A percentile compares a stretch with the other conserved stretches of the same genome.
These are phyloP conservation scores for Psidium guajava DNA, from an alignment of 345 rosid genomes.

Conservation along the genomic window DNA sequence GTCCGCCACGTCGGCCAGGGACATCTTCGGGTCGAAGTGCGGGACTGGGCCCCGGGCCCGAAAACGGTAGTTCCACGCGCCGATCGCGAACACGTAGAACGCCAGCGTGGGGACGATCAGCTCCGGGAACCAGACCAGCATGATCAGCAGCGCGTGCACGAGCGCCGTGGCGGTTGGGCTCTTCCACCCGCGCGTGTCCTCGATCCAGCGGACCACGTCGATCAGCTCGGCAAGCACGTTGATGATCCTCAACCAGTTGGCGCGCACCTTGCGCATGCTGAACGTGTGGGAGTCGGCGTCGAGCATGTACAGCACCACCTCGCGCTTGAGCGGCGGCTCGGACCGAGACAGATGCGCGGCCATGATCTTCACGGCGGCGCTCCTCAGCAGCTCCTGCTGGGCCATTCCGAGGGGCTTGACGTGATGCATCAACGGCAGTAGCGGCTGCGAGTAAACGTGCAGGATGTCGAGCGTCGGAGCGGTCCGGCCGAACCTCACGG, in stretches of 20 bases:
- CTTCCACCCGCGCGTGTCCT: constrained; percentile 69
- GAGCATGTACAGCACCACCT: constrained; percentile 63
- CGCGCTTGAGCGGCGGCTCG: constrained; percentile 61
- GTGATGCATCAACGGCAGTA: constrained; percentile 74
- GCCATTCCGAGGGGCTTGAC: constrained; percentile 49
- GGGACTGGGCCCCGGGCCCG: constrained; percentile 40
- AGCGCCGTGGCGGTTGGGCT: constrained; percentile 64
- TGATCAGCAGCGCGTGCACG: constrained; percentile 60
- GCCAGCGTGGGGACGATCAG: constrained; percentile 60
- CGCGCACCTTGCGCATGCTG: constrained; percentile 77
- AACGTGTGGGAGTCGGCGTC: constrained; percentile 57
- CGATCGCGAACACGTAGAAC: constrained; percentile 64
- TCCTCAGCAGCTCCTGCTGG: constrained; percentile 47
- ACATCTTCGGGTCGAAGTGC: constrained; percentile 66
- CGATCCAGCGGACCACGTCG: constrained; percentile 66
- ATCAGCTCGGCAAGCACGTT: constrained; percentile 44
- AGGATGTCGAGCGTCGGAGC: constrained; percentile 63
- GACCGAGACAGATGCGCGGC: constrained; percentile 60
- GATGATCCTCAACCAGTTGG: constrained; percentile 68
- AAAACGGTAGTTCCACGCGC: constrained; percentile 69
- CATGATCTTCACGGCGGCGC: constrained; percentile 36
- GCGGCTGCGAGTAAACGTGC: constrained; percentile 73
- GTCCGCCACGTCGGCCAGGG: constrained; percentile 43
- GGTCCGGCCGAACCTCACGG: constrained; percentile 55
- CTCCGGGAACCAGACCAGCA: constrained; percentile 78